These are phyloP conservation scores for Tillandsia leiboldiana DNA, from an alignment of 176 grass and related monocot species.

Conservation along the genomic window DNA sequence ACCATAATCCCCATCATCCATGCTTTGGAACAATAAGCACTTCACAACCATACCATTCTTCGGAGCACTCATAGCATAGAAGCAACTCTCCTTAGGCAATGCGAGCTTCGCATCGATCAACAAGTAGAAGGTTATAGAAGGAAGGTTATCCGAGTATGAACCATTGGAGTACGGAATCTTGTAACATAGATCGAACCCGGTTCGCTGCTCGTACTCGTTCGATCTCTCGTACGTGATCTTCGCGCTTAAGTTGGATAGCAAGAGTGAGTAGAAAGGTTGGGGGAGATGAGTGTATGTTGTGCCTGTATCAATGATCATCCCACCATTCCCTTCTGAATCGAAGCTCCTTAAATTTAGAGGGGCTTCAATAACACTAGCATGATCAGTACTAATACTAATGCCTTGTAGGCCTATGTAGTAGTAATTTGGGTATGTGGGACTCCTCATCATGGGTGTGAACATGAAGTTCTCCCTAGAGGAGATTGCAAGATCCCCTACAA, in stretches of 20 bases:
- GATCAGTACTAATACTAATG: not conserved
- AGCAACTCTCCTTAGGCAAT: constrained; percentile 37
- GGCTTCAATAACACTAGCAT: not conserved
- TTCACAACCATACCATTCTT: constrained; percentile 27
- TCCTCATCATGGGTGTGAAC: constrained; percentile 45
- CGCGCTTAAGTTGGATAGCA: not conserved
- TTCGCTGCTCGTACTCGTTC: constrained; percentile 9
- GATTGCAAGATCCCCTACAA: constrained; percentile 38
- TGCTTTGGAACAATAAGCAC: constrained; percentile 34
- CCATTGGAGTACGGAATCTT: constrained; percentile 9
- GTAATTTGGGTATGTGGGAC: constrained; percentile 25
- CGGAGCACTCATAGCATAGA: constrained; percentile 30
- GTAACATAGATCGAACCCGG: constrained; percentile 17
- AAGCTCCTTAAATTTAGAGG: not conserved
- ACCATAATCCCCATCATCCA: constrained; percentile 19
- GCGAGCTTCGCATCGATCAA: constrained; percentile 11
- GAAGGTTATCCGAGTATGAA: constrained; percentile 3
- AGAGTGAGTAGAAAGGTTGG: constrained; percentile 24
- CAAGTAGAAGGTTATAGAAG: constrained; percentile 16
- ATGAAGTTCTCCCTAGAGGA: constrained; percentile 12
- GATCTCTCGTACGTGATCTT: constrained; percentile 9
- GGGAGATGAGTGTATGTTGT: constrained; percentile 48
- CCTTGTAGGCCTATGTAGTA: constrained; percentile 37
- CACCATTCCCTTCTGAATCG: constrained; percentile 23
- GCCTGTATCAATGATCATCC: constrained; percentile 32